These are phyloP conservation scores for Xylaria sp. DNA, from an alignment of 2,329 filamentous ascomycete species.

Conservation along the genomic window DNA sequence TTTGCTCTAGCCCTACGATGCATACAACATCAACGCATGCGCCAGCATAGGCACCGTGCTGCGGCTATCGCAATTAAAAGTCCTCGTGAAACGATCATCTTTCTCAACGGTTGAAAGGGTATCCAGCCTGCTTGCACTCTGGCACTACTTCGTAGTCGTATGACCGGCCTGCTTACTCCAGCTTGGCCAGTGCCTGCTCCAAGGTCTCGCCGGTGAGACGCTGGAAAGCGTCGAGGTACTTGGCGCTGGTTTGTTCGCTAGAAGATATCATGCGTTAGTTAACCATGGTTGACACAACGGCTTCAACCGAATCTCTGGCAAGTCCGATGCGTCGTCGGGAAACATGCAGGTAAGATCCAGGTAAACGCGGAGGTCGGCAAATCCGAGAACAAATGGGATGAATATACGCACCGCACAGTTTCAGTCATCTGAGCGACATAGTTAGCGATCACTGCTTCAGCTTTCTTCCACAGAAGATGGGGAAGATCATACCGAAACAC, in stretches of 20 bases:
- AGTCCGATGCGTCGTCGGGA: not conserved
- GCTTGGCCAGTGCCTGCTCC: constrained; percentile 15
- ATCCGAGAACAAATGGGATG: not conserved
- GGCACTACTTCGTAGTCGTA: not conserved
- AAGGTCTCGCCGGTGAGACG: constrained; percentile 16
- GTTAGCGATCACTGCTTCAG: constrained; percentile 3
- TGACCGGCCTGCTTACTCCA: constrained; percentile 5
- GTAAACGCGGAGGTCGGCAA: not conserved
- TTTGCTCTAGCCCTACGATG: not conserved
- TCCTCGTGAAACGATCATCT: not conserved
- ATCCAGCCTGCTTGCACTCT: not conserved
- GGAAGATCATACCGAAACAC: constrained; percentile 40
- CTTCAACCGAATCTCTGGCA: not conserved
- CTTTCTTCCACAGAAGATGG: not conserved
- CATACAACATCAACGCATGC: not conserved
- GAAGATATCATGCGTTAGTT: not conserved
- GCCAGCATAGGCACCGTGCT: not conserved
- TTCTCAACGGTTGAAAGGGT: not conserved
- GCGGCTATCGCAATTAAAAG: not conserved
- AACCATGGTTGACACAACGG: not conserved
- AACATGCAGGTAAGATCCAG: not conserved
- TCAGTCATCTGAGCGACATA: constrained; percentile 12
- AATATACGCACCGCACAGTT: constrained; percentile 15
- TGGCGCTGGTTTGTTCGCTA: constrained; percentile 17
- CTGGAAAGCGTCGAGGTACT: constrained; percentile 20